Percentiles rank a stretch among this genome's conserved stretches.
phyloP scores from a whole-genome alignment of 805 yeast species.

The Wickerhamiella sergipiensis region DNA sequence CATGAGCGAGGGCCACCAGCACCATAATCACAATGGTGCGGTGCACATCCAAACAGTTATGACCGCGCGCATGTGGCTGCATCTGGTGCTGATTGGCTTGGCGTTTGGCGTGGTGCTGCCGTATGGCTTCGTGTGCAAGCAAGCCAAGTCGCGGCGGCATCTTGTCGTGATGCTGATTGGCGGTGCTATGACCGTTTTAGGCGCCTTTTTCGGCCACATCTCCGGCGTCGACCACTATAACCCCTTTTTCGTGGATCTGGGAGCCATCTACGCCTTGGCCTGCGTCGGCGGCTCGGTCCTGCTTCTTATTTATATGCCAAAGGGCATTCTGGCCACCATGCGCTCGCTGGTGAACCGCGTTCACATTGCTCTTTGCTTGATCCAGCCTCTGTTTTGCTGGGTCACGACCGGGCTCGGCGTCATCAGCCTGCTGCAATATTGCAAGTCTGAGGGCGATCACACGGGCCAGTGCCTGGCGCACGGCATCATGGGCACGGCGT shows the following conservation, averaged over 20 bases:
- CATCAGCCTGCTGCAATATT: constrained; percentile 74
- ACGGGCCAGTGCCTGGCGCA: constrained; percentile 96
- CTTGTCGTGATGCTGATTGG: constrained; percentile 27
- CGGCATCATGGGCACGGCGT: constrained; percentile 91
- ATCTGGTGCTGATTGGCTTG: constrained; percentile 23
- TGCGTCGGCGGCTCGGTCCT: constrained; percentile 26
- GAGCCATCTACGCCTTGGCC: constrained; percentile 21
- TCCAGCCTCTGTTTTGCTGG: constrained; percentile 47
- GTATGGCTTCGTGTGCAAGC: constrained; percentile 28
- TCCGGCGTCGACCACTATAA: constrained; percentile 24
- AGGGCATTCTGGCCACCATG: constrained; percentile 24
- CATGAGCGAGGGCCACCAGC: constrained; percentile 3
- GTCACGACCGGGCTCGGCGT: constrained; percentile 70
- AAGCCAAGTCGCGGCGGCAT: constrained; percentile 25
- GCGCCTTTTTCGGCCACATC: constrained; percentile 28
- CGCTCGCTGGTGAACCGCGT: constrained; percentile 19
- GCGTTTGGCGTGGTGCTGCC: constrained; percentile 30
- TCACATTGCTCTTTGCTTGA: constrained; percentile 23
- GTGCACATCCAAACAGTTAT: constrained; percentile 12
- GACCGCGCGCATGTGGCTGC: constrained; percentile 17
- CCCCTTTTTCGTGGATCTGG: constrained; percentile 24
- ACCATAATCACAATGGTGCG: constrained; percentile 10
- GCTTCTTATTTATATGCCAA: constrained; percentile 26
- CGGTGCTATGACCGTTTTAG: constrained; percentile 24
- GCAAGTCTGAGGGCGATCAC: constrained; percentile 48